These are phyloP conservation scores for Colletotrichum lentis DNA, from an alignment of 2,329 filamentous ascomycete genomes.

Conservation along the genomic window DNA sequence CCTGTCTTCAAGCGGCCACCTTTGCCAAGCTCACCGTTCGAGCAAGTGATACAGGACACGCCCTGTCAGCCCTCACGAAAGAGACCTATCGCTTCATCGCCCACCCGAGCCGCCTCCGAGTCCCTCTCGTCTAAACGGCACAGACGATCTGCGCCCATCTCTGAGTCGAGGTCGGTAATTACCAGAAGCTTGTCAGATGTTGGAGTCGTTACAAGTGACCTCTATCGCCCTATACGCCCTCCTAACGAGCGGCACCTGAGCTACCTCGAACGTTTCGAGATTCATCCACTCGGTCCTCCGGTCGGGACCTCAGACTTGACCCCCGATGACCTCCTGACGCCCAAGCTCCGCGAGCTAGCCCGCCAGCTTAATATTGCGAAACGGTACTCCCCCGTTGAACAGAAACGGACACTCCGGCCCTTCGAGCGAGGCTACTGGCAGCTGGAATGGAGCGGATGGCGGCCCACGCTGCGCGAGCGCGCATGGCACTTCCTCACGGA, in stretches of 20 bases:
- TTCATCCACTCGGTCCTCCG: slow-evolving; percentile 63
- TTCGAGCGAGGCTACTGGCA: slow-evolving; percentile 84
- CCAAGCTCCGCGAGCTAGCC: slow-evolving; percentile 61
- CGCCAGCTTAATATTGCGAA: slow-evolving; percentile 59
- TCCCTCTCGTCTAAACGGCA: slow-evolving; percentile 44
- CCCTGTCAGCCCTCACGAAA: slow-evolving; percentile 24
- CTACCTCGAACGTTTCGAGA: slow-evolving; percentile 51
- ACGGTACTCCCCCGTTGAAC: slow-evolving; percentile 59
- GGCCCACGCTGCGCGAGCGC: slow-evolving; percentile 53
- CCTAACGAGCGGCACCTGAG: slow-evolving; percentile 40
- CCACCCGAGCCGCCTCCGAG: slow-evolving; percentile 46
- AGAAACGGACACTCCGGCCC: slow-evolving; percentile 55
- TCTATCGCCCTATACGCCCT: slow-evolving; percentile 40
- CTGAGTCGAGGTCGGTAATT: slow-evolving; percentile 41
- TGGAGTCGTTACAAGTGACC: slow-evolving; percentile 35
- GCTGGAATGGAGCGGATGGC: slow-evolving; percentile 67
- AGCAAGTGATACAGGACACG: slow-evolving; percentile 31
- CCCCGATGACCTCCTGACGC: slow-evolving; percentile 63
- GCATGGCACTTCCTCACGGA: slow-evolving; percentile 71
- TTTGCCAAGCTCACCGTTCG: slow-evolving; percentile 4
- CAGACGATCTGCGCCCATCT: slow-evolving; percentile 32
- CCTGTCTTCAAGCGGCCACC: slow-evolving; percentile 20
- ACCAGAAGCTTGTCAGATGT: slow-evolving; percentile 48
- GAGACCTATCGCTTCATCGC: slow-evolving; percentile 16
- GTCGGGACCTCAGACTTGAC: slow-evolving; percentile 55